These are phyloP conservation scores for Luffa acutangula DNA, from an alignment of 306 rosid species.

Conservation along the genomic window DNA sequence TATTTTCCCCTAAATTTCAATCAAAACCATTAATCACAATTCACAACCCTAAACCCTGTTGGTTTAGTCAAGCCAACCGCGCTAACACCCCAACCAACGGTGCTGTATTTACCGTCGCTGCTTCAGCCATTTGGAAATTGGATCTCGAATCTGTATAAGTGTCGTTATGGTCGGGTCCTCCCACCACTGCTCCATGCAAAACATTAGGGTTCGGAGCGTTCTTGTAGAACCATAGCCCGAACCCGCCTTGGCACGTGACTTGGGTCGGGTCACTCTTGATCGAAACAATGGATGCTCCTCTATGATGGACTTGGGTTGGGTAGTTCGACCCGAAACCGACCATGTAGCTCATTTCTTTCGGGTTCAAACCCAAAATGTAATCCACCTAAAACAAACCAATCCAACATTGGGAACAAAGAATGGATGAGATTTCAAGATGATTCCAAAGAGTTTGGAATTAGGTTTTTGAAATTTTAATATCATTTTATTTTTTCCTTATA, in stretches of 20 bases:
- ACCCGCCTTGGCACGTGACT: slow-evolving; percentile 40
- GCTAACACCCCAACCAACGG: slow-evolving; percentile 56
- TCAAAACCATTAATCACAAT: background rate
- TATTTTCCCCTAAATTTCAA: background rate
- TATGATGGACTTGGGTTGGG: slow-evolving; percentile 44
- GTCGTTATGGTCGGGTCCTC: slow-evolving; percentile 33
- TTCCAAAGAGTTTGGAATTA: too few relatives aligned
- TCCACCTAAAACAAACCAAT: slow-evolving; percentile 25
- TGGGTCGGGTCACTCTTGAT: slow-evolving; percentile 14
- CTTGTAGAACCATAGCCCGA: slow-evolving; percentile 21
- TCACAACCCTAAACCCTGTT: background rate
- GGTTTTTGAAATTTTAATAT: too few relatives aligned
- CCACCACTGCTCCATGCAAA: slow-evolving; percentile 38
- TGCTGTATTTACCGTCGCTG: slow-evolving; percentile 30
- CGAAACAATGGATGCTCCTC: slow-evolving; percentile 59
- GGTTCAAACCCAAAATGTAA: slow-evolving; percentile 53
- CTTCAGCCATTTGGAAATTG: slow-evolving; percentile 31
- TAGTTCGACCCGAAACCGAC: slow-evolving; percentile 44
- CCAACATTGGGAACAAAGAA: background rate
- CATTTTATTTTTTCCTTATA: too few relatives aligned
- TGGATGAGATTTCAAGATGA: background rate
- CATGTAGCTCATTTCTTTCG: slow-evolving; percentile 47
- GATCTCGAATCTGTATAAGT: slow-evolving; percentile 22
- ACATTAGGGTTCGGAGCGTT: slow-evolving; percentile 43
- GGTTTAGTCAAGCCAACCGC: slow-evolving; percentile 15